Evolutionary conservation across 2,329 filamentous ascomycete species (phyloP).

Genomic region (Corniculantispora saksenae): DNA sequence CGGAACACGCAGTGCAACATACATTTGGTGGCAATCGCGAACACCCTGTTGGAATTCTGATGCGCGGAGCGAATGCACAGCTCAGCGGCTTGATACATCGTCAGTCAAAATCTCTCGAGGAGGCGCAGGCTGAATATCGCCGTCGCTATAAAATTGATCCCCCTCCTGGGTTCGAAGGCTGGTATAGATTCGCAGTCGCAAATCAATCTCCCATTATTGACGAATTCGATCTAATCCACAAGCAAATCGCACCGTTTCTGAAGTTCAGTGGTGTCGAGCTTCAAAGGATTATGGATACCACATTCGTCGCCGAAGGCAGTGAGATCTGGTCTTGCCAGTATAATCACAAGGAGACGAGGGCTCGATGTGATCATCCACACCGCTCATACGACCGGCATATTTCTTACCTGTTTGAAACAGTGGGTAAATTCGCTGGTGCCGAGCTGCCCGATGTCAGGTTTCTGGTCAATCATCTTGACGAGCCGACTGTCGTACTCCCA

Average conservation of each 20-base stretch:
- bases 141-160: constrained; percentile 45
- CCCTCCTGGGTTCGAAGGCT: constrained; percentile 47
- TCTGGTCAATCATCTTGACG: constrained; percentile 50
- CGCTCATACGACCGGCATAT: constrained; percentile 38
- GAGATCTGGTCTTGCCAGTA: constrained; percentile 43
- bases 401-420: constrained; percentile 31
- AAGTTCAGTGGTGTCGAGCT: constrained; percentile 38
- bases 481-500: constrained; percentile 43
- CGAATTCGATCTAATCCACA: constrained; percentile 48
- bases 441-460: constrained; percentile 41
- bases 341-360: constrained; percentile 27
- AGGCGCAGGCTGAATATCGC: constrained; percentile 43
- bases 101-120: constrained; percentile 40
- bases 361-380: constrained; percentile 35
- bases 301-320: constrained; percentile 26
- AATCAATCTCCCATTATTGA: constrained; percentile 50
- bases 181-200: constrained; percentile 44
- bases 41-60: constrained; percentile 40
- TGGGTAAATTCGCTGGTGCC: constrained; percentile 28
- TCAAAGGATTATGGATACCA: constrained; percentile 28
- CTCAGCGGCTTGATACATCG: constrained; percentile 35
- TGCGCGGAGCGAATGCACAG: constrained; percentile 27
- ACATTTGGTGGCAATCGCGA: constrained; percentile 16
- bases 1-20: constrained; percentile 19
- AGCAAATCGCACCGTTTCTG: constrained; percentile 43